Conservation (phyloP, 352 stramenopile genomes). For the Phytophthora crassamura region DNA sequence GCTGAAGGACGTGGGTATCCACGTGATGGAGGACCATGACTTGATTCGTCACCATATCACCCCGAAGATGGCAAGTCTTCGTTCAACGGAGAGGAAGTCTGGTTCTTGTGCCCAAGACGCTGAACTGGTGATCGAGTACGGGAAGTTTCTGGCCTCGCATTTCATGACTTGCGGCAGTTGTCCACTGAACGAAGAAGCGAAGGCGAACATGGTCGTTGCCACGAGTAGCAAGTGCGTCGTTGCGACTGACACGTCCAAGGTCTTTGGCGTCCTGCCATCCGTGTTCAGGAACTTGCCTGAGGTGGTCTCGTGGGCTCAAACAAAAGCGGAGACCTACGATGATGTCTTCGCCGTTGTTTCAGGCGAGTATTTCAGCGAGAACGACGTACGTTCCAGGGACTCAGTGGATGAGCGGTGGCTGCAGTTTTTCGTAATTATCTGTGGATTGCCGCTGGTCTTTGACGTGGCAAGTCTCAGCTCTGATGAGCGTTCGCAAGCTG, state of each 20-base stretch:
- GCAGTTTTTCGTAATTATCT: constrained; percentile 51
- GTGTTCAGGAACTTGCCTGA: constrained; percentile 25
- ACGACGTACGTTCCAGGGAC: neutral
- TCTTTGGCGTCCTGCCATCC: constrained; percentile 46
- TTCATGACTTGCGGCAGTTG: constrained; percentile 40
- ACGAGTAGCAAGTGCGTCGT: constrained; percentile 33
- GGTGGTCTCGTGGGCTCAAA: constrained; percentile 36
- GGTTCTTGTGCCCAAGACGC: constrained; percentile 10
- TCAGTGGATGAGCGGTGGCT: constrained; percentile 34
- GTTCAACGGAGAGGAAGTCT: neutral
- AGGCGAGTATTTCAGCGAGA: constrained; percentile 24
- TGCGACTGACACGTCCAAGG: constrained; percentile 1
- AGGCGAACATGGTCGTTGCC: constrained; percentile 38
- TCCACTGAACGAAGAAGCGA: constrained; percentile 34
- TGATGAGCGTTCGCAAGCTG: constrained; percentile 26
- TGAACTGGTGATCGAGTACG: constrained; percentile 33
- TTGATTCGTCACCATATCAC: constrained; percentile 71
- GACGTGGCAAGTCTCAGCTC: constrained; percentile 26
- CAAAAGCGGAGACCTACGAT: constrained; percentile 12
- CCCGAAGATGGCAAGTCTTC: constrained; percentile 42
- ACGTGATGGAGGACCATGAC: constrained; percentile 75
- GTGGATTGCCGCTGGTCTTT: constrained; percentile 48
- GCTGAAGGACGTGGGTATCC: constrained; percentile 59
- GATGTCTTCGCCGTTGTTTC: constrained; percentile 22
- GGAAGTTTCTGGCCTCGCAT: constrained; percentile 46